A percentile compares a stretch with the other conserved stretches of the same genome.
phyloP scores from a whole-genome alignment of 352 stramenopile species.

The Phytophthora lateralis region DNA sequence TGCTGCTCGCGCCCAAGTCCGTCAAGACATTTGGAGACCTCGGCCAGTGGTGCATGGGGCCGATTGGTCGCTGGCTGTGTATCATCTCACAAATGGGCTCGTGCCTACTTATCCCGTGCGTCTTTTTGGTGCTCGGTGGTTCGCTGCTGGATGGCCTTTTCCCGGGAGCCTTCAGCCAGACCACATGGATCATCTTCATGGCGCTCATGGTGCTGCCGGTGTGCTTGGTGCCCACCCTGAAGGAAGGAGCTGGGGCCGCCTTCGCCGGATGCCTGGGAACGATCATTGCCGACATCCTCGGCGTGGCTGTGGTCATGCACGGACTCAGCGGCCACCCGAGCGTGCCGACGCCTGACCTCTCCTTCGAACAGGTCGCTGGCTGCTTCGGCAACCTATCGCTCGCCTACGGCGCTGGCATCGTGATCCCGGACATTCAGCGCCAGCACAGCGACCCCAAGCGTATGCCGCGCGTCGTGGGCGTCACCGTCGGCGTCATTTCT shows the following conservation, averaged over 20 bases:
- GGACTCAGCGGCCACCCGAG: slow-evolving; percentile 38
- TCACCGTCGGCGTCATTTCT: slow-evolving; percentile 41
- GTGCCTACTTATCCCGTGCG: slow-evolving; percentile 42
- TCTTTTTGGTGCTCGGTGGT: slow-evolving; percentile 50
- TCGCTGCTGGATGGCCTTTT: slow-evolving; percentile 35
- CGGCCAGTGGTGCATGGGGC: slow-evolving; percentile 51
- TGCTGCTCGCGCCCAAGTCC: slow-evolving; percentile 45
- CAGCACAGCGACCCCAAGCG: slow-evolving; percentile 43
- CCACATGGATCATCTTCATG: slow-evolving; percentile 61
- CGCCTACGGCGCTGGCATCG: slow-evolving; percentile 55
- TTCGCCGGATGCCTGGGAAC: slow-evolving; percentile 45
- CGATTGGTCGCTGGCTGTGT: slow-evolving; percentile 35
- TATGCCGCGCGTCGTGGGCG: slow-evolving; percentile 45
- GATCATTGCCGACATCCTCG: slow-evolving; percentile 49
- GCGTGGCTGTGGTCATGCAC: slow-evolving; percentile 9
- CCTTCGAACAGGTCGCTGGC: slow-evolving; percentile 46
- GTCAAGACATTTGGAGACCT: slow-evolving; percentile 52
- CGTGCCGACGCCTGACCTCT: background rate
- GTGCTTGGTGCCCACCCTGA: slow-evolving; percentile 45
- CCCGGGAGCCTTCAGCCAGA: slow-evolving; percentile 34
- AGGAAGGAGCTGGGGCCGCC: slow-evolving; percentile 42
- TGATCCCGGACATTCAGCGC: slow-evolving; percentile 55
- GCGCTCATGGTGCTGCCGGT: slow-evolving; percentile 46
- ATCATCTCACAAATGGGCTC: slow-evolving; percentile 40
- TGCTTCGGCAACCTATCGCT: slow-evolving; percentile 63